A percentile compares a stretch with the other conserved stretches of the same genome.
phyloP scores from a whole-genome alignment of 352 stramenopile species.

The Phytophthora aleatoria region DNA sequence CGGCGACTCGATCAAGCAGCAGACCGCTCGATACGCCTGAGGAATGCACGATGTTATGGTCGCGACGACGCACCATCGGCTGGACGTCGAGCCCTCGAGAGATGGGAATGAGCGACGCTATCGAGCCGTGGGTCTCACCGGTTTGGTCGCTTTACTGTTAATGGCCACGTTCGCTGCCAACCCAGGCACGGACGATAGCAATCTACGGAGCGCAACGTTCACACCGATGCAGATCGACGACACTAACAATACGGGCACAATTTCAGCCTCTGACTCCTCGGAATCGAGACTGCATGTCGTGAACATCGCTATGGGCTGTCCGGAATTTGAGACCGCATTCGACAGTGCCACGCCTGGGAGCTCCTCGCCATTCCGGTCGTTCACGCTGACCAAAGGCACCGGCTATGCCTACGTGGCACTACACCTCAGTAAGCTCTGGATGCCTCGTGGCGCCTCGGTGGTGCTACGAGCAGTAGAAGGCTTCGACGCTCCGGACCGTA shows the following conservation, averaged over 20 bases:
- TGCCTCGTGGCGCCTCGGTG: conserved; percentile 46
- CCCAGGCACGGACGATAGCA: background rate
- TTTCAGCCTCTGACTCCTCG: background rate
- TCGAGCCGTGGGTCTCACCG: conserved; percentile 21
- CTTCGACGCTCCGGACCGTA: conserved; percentile 36
- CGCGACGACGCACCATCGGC: conserved; percentile 22
- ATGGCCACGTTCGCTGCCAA: conserved; percentile 17
- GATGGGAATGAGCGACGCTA: conserved; percentile 8
- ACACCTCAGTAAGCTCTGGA: conserved; percentile 52
- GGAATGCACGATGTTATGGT: conserved; percentile 28
- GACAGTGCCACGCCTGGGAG: conserved; percentile 38
- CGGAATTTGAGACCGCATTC: conserved; percentile 54
- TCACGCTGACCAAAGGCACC: conserved; percentile 55
- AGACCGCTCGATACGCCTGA: background rate
- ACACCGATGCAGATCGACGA: conserved; percentile 13
- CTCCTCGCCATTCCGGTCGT: conserved; percentile 45
- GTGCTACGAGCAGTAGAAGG: conserved; percentile 57
- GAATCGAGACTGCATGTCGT: conserved; percentile 25
- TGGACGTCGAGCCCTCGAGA: conserved; percentile 14
- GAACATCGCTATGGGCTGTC: conserved; percentile 49
- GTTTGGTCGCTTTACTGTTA: conserved; percentile 25
- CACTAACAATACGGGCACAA: conserved; percentile 21
- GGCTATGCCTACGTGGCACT: conserved; percentile 60
- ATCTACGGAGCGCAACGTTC: conserved; percentile 13
- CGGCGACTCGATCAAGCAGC: conserved; percentile 9